Evolutionary conservation across 345 rosid species (phyloP).

Genomic region (Triadica sebifera): DNA sequence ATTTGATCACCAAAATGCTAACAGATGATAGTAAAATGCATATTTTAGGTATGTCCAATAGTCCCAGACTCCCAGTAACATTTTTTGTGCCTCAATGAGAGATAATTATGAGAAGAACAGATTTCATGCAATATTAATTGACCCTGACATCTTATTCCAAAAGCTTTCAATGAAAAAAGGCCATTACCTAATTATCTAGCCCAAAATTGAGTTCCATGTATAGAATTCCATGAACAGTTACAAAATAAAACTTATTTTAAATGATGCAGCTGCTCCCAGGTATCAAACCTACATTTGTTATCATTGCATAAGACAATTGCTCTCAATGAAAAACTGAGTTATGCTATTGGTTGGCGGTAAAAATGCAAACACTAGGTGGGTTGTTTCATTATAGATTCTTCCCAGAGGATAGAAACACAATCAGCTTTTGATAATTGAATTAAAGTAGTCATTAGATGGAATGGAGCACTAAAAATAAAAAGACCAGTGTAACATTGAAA

Average conservation of each 20-base stretch:
- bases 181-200: too few species aligned
- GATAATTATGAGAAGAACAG: too few species aligned
- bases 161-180: too few species aligned
- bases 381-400: neutral
- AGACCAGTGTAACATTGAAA: neutral
- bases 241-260: neutral
- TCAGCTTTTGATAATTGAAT: neutral
- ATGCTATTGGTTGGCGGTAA: neutral
- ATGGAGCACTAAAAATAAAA: neutral
- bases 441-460: neutral
- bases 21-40: neutral
- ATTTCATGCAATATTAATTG: too few species aligned
- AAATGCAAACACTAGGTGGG: neutral
- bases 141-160: too few species aligned
- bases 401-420: neutral
- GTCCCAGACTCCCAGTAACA: neutral
- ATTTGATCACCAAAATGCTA: conserved; percentile 15
- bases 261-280: conserved; percentile 2
- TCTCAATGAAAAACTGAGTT: neutral
- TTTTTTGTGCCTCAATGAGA: neutral
- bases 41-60: neutral
- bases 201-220: too few species aligned
- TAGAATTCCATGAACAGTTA: neutral
- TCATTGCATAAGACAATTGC: neutral
- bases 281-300: neutral